Conservation (phyloP, 2,329 filamentous ascomycete species). For the Talaromyces piceae region DNA sequence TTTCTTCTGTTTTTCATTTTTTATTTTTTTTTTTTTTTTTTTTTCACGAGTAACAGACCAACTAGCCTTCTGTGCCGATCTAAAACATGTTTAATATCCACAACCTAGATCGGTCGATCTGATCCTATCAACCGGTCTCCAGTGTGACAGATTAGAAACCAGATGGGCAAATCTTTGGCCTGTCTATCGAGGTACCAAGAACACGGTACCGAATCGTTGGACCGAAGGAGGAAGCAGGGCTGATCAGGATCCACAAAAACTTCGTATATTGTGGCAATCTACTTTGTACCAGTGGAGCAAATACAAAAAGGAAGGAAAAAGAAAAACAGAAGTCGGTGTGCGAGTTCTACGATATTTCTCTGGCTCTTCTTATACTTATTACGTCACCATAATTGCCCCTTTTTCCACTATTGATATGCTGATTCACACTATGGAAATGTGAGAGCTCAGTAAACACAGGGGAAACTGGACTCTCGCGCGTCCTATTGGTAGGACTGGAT, state of each 20-base stretch:
- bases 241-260: neutral
- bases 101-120: neutral
- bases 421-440: no score
- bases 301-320: neutral
- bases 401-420: neutral
- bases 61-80: no score
- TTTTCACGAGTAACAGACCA: neutral
- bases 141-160: neutral
- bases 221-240: neutral
- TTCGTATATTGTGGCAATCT: neutral
- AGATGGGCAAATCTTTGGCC: neutral
- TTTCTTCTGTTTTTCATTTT: no score
- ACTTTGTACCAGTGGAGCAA: no score
- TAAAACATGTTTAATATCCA: no score
- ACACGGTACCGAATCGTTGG: neutral
- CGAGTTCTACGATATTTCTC: neutral
- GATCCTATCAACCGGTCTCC: neutral
- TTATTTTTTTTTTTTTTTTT: neutral
- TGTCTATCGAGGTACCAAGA: neutral
- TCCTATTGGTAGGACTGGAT: neutral
- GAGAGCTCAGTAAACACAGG: neutral
- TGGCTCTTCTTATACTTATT: neutral
- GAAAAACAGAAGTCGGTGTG: slow-evolving; percentile 2
- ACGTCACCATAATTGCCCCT: neutral
- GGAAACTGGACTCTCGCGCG: neutral